Evolutionary conservation across 169 alveolate genomes (phyloP), one percentile per base, ranked within the genome.

Genomic region (Theileria orientalis): DNA sequence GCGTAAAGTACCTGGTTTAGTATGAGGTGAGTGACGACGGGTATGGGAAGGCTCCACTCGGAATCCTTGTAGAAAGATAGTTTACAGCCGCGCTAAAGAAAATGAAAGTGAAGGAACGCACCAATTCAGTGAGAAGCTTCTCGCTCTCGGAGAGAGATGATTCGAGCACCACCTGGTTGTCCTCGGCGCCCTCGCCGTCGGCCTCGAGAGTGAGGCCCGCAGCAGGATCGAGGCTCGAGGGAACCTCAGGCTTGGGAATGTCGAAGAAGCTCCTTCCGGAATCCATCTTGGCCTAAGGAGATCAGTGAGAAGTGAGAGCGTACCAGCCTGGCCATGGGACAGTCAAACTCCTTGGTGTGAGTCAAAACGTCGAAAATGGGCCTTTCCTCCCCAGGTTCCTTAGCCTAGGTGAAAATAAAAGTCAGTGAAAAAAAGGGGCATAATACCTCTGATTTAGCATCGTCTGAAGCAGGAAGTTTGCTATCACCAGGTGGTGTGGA

Each of bases 301-400:
- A 42, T 47, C 9, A 30, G 25, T 32, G 14, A 6, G 33, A 16
- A 2, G 3, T 23, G 13, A 52, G n/a, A n/a, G n/a, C 66, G 9
- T 44, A 78, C 83, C 85, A 82, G 47, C 56, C 72, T 74, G 74
- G 74, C 76, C 44, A 72, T 69, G 29, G 89, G 84, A 42, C 75
- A 67, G 1, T 52, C 78, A 35, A 63, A 82, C 27, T 72, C 84
- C 33, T 60, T 73, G 41, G 47, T 69, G 76, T 63, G 8, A 29
- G 60, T 70, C 16, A 57, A 35, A 11, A 70, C 40, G 29, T 67
- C 25, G 16, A 70, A 49, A 21, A n/a, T 23, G 52, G 8, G 23
- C 1, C 13, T 63, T 3, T 70, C 29, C 13, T 29, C 25, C 14
- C 25, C 16, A 23, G 7, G 66, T 2, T 67, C 46, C 40, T 33